Evolutionary conservation across 2,329 filamentous ascomycete species (phyloP).

Genomic region (Penicillium freii): DNA sequence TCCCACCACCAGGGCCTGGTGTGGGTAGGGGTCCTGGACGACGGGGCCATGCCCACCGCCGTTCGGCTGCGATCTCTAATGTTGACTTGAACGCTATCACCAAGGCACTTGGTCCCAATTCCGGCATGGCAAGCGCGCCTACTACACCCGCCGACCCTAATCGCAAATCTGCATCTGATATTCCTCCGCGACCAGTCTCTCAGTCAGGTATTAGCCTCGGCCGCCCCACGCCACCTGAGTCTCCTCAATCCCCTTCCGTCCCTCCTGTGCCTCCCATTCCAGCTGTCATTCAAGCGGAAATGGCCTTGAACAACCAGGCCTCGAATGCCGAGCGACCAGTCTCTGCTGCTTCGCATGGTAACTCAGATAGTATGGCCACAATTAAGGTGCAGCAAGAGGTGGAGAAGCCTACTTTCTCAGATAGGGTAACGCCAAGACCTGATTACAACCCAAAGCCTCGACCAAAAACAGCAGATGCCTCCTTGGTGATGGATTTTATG

Average conservation of each 20-base stretch:
- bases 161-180: conserved; percentile 29
- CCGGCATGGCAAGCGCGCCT: conserved; percentile 60
- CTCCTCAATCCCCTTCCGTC: conserved; percentile 27
- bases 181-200: conserved; percentile 34
- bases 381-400: conserved; percentile 65
- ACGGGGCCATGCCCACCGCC: conserved; percentile 74
- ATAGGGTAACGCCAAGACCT: conserved; percentile 42
- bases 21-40: conserved; percentile 52
- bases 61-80: conserved; percentile 77
- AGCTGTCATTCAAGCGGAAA: conserved; percentile 16
- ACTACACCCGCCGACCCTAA: conserved; percentile 46
- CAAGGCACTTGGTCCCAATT: conserved; percentile 42
- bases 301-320: conserved; percentile 14
- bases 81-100: conserved; percentile 67
- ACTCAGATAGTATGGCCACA: conserved; percentile 70
- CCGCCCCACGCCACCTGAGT: conserved; percentile 34
- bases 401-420: conserved; percentile 25
- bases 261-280: conserved; percentile 18
- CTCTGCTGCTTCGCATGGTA: conserved; percentile 81
- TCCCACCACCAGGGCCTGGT: conserved; percentile 36
- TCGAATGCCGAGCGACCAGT: conserved; percentile 70
- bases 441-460: conserved; percentile 31
- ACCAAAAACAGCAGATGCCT: conserved; percentile 47
- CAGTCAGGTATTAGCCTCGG: conserved; percentile 33
- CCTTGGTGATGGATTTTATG: conserved; percentile 32